Base-by-base conservation (phyloP, 192 early-diverging fungal species). In the Coemansia sp. region DNA sequence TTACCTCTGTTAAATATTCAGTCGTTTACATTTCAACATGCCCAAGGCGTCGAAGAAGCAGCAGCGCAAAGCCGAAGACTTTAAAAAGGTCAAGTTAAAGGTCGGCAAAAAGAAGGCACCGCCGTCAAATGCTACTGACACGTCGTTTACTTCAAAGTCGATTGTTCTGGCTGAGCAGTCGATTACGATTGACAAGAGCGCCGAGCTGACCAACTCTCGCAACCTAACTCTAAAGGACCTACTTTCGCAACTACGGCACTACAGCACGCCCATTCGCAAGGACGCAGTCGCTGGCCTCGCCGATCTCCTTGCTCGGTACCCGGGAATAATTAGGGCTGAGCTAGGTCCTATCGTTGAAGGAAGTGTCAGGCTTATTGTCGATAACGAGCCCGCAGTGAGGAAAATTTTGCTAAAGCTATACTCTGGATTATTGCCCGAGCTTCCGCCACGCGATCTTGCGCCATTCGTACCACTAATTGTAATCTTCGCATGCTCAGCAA, bases 11-110 rank as follows among this genome's bases (percentile, higher is more conserved):
- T 42, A 42, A 42, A 40, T 45, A 21, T 36, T 14, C 34, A 14
- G 14, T 27, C 34, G 6, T 9, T n/a, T 1, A 57, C 36, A 37
- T 36, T 21, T 11, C 35, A 54, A 19, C 60, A 88, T 88, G 87
- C 87, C 87, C 8, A 85, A 83, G 73, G 70, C 86, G n/a, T 85
- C 81, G 45, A 88, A 89, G 50, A 88, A 88, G 72, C 89, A 90
- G 70, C 86, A 89, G 76, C 78, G 83, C 14, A 93, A 93, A 79
- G 85, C 87, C 56, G 88, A 91, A 59, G 92, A 93, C 78, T 92
- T 92, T 75, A 89, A 84, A 88, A 96, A 96, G 90, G 86, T 90
- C 66, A 93, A 93, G 78, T 88, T 96, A 14, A 96, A 96, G 79
- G 88, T 96, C 42, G 94, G 94, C 54, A 93, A 95, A 80, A 90